Conservation (phyloP, 176 grass and related monocot genomes). For the Triticum aestivum region DNA sequence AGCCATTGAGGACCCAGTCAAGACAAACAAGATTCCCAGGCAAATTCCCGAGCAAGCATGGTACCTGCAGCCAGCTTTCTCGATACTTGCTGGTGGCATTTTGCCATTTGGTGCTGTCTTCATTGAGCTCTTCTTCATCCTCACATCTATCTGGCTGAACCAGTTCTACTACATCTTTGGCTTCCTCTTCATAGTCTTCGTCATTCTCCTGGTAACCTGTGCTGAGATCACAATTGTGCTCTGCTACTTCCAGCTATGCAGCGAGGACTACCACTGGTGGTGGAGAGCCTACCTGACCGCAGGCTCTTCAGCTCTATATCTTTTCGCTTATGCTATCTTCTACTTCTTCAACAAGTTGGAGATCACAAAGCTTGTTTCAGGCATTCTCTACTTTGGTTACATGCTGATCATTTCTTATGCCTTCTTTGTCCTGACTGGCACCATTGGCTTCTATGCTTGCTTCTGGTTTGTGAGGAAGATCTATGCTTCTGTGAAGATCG, state of each 20-base stretch:
- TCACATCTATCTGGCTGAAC: conserved; percentile 79
- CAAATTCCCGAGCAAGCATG: conserved; percentile 81
- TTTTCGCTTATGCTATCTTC: conserved; percentile 72
- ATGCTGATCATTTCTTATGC: conserved; percentile 80
- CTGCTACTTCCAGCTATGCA: conserved; percentile 87
- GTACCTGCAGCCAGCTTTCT: conserved; percentile 73
- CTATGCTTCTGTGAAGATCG: conserved; percentile 77
- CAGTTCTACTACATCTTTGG: conserved; percentile 88
- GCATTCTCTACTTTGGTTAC: conserved; percentile 81
- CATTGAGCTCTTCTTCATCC: conserved; percentile 86
- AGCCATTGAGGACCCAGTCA: conserved; percentile 69
- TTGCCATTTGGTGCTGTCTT: conserved; percentile 77
- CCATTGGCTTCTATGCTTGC: conserved; percentile 78
- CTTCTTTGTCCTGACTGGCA: conserved; percentile 80
- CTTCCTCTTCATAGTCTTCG: conserved; percentile 72
- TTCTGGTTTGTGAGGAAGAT: conserved; percentile 85
- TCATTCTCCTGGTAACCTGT: conserved; percentile 71
- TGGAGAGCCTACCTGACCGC: conserved; percentile 75
- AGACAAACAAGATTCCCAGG: conserved; percentile 77
- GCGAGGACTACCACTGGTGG: conserved; percentile 84
- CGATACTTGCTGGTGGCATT: conserved; percentile 64
- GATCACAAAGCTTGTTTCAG: conserved; percentile 75
- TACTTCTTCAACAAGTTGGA: conserved; percentile 85
- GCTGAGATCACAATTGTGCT: conserved; percentile 76
- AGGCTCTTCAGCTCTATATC: conserved; percentile 68